Evolutionary conservation across 2,329 filamentous ascomycete genomes (phyloP).

Genomic region (Reticulascus tulasneorum): DNA sequence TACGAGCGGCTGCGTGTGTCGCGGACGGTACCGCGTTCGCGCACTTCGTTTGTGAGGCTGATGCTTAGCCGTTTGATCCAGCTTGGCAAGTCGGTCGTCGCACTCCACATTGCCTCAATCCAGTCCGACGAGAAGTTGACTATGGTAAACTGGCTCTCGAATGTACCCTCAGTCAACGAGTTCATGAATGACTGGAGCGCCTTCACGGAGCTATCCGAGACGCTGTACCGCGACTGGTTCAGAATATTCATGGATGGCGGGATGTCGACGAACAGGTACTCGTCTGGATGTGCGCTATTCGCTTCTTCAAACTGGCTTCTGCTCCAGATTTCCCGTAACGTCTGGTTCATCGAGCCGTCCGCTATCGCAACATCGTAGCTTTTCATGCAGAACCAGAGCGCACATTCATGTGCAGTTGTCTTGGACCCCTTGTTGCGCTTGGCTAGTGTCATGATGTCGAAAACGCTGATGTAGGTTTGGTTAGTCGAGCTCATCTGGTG

Average conservation of each 20-base stretch:
- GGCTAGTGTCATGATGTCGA: constrained; percentile 28
- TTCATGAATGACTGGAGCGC: constrained; percentile 28
- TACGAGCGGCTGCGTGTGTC: constrained; percentile 15
- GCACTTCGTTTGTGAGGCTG: constrained; percentile 32
- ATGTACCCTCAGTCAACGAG: constrained; percentile 25
- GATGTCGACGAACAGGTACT: constrained; percentile 28
- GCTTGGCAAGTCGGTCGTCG: constrained; percentile 21
- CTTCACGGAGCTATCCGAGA: constrained; percentile 25
- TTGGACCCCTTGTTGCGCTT: constrained; percentile 17
- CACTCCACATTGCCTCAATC: constrained; percentile 31
- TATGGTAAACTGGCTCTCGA: constrained; percentile 20
- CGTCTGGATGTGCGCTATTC: constrained; percentile 20
- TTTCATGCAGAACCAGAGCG: constrained; percentile 33
- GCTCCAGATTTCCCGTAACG: constrained; percentile 22
- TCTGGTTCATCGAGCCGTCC: constrained; percentile 23
- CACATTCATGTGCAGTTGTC: constrained; percentile 25
- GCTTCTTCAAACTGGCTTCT: constrained; percentile 21
- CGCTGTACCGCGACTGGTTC: constrained; percentile 22
- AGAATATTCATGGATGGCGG: constrained; percentile 22
- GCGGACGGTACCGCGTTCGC: constrained; percentile 23
- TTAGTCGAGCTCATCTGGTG: constrained; percentile 13
- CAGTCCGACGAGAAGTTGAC: constrained; percentile 33
- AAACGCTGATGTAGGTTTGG: constrained; percentile 27
- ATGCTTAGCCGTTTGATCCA: constrained; percentile 29
- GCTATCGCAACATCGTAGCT: constrained; percentile 23